Conservation (phyloP, 2,329 filamentous ascomycete genomes). For the Tolypocladium endophyticum region DNA sequence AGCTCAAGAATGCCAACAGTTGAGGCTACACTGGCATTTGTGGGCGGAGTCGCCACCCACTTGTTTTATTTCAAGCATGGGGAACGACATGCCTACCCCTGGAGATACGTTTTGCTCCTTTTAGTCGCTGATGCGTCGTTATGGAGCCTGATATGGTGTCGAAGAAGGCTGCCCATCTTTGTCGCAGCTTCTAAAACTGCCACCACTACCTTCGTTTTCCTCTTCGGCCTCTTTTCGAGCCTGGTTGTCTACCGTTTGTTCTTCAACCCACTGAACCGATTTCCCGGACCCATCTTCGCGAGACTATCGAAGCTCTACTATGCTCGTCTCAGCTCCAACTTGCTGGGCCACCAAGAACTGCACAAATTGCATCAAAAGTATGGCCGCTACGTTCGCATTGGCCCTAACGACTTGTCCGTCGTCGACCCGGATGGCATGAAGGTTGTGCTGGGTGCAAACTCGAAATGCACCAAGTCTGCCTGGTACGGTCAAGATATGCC, state of each 20-base stretch:
- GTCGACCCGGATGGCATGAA: constrained; percentile 1
- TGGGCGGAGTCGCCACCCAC: background rate
- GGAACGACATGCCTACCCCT: background rate
- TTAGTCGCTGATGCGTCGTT: background rate
- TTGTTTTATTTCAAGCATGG: background rate
- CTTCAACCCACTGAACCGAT: constrained; percentile 1
- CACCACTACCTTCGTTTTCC: background rate
- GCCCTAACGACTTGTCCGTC: constrained; percentile 1
- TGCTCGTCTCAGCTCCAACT: background rate
- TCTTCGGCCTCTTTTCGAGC: background rate
- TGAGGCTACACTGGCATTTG: background rate
- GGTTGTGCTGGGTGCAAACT: background rate
- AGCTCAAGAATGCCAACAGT: background rate
- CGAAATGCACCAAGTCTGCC: constrained; percentile 1
- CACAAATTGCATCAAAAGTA: constrained; percentile 1
- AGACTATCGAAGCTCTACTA: constrained; percentile 2
- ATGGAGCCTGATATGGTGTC: background rate
- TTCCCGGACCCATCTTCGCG: constrained; percentile 1
- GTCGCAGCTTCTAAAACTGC: background rate
- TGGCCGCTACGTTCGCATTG: constrained; percentile 2
- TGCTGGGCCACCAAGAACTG: background rate
- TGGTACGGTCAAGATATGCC: constrained; percentile 1
- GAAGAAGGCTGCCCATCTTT: background rate
- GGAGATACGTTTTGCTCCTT: background rate
- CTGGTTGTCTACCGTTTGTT: background rate